Evolutionary conservation across 345 rosid species (phyloP).

Genomic region (sweet orange (Citrus sinensis)): DVS_A1.0 CM039164.1:25999501-26000000

Average conservation of each 20-base stretch:
- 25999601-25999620: neutral
- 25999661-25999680: neutral
- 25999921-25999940: neutral
- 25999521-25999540: constrained; percentile 81
- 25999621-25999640: neutral
- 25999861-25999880: neutral
- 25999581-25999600: neutral
- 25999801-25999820: neutral
- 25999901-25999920: neutral
- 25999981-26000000: neutral
- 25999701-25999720: neutral
- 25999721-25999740: neutral
- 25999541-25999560: constrained; percentile 35
- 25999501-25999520: constrained; percentile 82
- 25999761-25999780: neutral
- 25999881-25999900: neutral
- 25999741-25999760: neutral
- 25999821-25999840: neutral
- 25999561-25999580: neutral
- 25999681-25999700: neutral
- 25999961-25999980: neutral
- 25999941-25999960: neutral
- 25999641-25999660: neutral
- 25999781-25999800: neutral
- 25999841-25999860: neutral